Evolutionary conservation across 2,329 filamentous ascomycete species (phyloP), one percentile per base, ranked within the genome.

Genomic region (Torrubiella hemipterigena): DNA sequence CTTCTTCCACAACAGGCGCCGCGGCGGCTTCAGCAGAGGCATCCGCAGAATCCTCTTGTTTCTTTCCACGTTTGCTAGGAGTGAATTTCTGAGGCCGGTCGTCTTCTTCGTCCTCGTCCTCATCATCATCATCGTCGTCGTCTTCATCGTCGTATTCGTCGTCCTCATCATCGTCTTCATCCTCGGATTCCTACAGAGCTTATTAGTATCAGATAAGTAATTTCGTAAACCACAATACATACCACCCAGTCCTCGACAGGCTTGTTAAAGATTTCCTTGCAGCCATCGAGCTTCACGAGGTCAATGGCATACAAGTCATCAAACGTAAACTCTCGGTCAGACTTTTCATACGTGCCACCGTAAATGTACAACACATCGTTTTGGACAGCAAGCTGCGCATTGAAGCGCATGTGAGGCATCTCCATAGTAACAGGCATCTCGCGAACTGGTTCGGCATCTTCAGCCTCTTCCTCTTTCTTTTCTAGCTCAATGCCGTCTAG

Each of bases 241-340:
- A 81, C 77, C 33, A 77, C 58, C 86, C 87, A 95, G 52, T 93
- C 86, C 48, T 85, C 43, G 12, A 87, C 77, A 43, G 93, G 81
- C 32, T 84, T 70, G 51, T 69, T 82, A 61, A 89, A 96, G 29
- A 96, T 73, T 56, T 95, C 81, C 51, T 86, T 89, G 41, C 91
- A 89, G 4, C 91, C 91, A 44, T 96, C 86, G 38, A 98, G 67
- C 55, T 94, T 95, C 37, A 81, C 87, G n/a, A 98, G 65, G 47
- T 98, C 86, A 37, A 96, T 77, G 3, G 85, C 79, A 57, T 93
- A 93, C 55, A 98, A 66, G 47, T 98, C 91, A 44, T 95, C 87
- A 54, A 96, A 94, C 0, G 87, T 96, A 47, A 82, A 94, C 54
- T 98, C 91, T 15, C 84, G 73, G 47, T 98, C 91, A 13, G 84